Percentiles rank a stretch among this genome's conserved stretches.
Evolutionary conservation across 306 rosid species (phyloP).

Genomic region (Castanea mollissima): DNA sequence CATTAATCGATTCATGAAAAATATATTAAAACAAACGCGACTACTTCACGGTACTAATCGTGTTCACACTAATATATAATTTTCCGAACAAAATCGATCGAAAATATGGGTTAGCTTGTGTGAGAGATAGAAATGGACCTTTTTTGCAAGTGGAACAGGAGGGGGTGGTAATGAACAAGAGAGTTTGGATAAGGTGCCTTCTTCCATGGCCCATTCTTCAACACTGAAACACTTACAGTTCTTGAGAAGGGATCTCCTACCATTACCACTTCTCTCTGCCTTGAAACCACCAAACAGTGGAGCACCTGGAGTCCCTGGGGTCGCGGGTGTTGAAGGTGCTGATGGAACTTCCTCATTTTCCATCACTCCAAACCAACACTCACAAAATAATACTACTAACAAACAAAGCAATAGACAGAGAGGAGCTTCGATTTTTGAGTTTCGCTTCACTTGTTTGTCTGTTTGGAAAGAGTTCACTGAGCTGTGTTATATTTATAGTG

Average conservation of each 20-base stretch:
- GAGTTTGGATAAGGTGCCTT: slow-evolving; percentile 56
- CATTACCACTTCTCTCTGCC: slow-evolving; percentile 37
- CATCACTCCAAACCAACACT: slow-evolving; percentile 30
- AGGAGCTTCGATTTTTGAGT: slow-evolving; percentile 13
- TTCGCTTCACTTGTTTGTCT: slow-evolving; percentile 18
- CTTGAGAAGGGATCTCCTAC: slow-evolving; percentile 55
- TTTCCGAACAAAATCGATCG: no score
- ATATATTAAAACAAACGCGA: no score
- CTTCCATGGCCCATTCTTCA: slow-evolving; percentile 64
- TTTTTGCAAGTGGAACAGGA: slow-evolving; percentile 69
- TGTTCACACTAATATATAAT: no score
- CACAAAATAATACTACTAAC: neutral
- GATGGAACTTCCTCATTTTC: slow-evolving; percentile 55
- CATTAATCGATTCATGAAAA: no score
- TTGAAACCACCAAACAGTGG: slow-evolving; percentile 70
- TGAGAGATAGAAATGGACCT: slow-evolving; percentile 32
- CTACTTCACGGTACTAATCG: no score
- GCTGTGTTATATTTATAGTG: slow-evolving; percentile 21
- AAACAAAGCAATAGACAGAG: neutral
- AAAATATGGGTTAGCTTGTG: neutral
- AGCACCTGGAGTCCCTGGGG: slow-evolving; percentile 81
- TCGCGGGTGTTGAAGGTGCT: slow-evolving; percentile 61
- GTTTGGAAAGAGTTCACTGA: slow-evolving; percentile 18
- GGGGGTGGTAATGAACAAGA: slow-evolving; percentile 65
- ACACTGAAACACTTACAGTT: slow-evolving; percentile 56